Base-by-base conservation (phyloP, 495 filamentous ascomycete genomes). In the Penicillium bialowiezense region DNA sequence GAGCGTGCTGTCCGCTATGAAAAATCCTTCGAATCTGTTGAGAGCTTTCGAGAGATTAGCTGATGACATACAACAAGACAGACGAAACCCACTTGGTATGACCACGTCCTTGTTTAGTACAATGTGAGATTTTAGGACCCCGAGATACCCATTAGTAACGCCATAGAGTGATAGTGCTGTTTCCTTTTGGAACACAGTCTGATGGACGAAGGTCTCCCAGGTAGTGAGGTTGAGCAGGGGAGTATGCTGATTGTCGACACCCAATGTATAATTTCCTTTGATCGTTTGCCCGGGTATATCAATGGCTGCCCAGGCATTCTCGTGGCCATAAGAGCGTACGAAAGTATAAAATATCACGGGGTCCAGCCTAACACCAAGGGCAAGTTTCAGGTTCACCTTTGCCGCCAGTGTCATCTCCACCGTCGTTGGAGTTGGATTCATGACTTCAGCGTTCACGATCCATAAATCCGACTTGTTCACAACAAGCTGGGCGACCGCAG, bases 401-500 rank as follows among this genome's bases (percentile, higher is more conserved):
- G 71, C 55, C 33, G 60, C 34, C 6, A 73, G 34, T 2, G 60
- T 64, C 37, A 74, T 41, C 5, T 58, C 42, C 7, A 71, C 48
- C 1, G 61, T 62, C n/a, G 69, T 59, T 2, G 60, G 55, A 2
- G 62, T 62, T n/a, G 68, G 64, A 9, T 65, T 34, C 15, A 63
- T 49, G 13, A 74, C 58, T 4, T 54, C 42, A 1, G 67, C 67
- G 14, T 60, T 56, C 41, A 60, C 57, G 14, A 75, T 56, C 9
- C 63, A 42, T 15, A 75, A 59, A 12, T 55, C 52, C 0, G 68
- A 68, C 17, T 64, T 63, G 44, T 69, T 58, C 32, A 74, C 60
- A 26, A 75, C 62, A 26, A 64, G 50, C 44, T 73, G 72, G 2
- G 72, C 68, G 39, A 75, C 55, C 31, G 68, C 69, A 17, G 72